Base-by-base conservation (phyloP, 768 basidiomycete genomes). In the Tricholoma furcatifolium region DNA sequence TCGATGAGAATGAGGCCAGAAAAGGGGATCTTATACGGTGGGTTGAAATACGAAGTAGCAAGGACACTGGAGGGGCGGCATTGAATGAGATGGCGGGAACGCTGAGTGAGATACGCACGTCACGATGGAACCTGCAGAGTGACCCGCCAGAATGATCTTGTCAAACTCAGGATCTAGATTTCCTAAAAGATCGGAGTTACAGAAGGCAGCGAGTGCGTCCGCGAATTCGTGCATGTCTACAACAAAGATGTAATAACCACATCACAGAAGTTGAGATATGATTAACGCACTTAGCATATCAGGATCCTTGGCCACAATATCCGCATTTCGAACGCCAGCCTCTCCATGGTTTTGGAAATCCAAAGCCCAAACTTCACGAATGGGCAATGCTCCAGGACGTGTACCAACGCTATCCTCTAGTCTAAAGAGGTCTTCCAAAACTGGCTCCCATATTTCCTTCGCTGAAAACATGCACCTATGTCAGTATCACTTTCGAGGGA, bases 381-480 rank as follows among this genome's bases (percentile, higher is more conserved):
- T 59, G 14, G 59, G 35, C 39, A 48, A 30, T 3, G 36, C 34
- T 21, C 47, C 43, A 27, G 27, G 27, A 7, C 27, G n/a, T 34
- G 46, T 21, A 11, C 15, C 40, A 3, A 30, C 18, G 12, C n/a
- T 35, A 17, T 59, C 51, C 15, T 70, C 66, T 11, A 67, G 38
- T n/a, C 50, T 31, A 38, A 72, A 72, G 3, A 74, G 47, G 38
- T 64, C 63, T 17, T 70, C 62, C n/a, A 74, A 61, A 1, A 60
- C 67, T 1, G 73, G 71, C 45, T 75, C 73, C 74, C 73, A 75
- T 1, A 56, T 67, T 54, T 75, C 74, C 54, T 75, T 75, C 53
- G 65, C 74, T 75, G 44, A 10, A 27, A 27, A 30, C 6, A 38
- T 11, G 18, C 14, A 10, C 5, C 27, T 18, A 11, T 47, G 35